phyloP scores from a whole-genome alignment of 148 eudicot genomes.

The Fagopyrum homotropicum region DNA sequence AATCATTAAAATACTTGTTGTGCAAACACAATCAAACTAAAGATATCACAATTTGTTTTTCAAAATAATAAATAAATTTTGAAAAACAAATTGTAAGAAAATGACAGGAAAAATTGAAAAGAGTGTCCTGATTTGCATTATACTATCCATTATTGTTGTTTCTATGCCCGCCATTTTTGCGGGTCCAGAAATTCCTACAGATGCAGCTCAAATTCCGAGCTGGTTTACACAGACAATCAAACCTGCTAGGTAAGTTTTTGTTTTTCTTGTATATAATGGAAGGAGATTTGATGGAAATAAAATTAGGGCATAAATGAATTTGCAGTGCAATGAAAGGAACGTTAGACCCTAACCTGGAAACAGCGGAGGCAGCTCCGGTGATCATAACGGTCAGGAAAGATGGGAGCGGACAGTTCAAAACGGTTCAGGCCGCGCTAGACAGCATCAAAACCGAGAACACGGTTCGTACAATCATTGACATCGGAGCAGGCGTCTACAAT shows the following conservation, averaged over 20 bases:
- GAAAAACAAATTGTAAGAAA: background rate
- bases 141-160: background rate
- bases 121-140: background rate
- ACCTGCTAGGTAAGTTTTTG: background rate
- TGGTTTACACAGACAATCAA: background rate
- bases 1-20: no score
- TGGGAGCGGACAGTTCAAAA: no score
- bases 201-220: background rate
- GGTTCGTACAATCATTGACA: constrained; percentile 32
- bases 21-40: no score
- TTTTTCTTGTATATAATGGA: background rate
- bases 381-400: no score
- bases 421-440: no score
- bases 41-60: no score
- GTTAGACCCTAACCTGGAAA: no score
- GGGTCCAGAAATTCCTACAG: background rate
- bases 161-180: background rate
- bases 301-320: no score
- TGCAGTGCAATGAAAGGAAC: no score
- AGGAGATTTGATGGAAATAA: no score
- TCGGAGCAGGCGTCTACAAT: constrained; percentile 54
- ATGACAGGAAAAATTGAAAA: background rate
- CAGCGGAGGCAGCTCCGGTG: no score
- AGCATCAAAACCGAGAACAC: constrained; percentile 26
- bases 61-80: no score